Percentiles rank a stretch among this genome's conserved stretches.
phyloP scores from a whole-genome alignment of 768 basidiomycete species.

The Boletus subparvulus region DNA sequence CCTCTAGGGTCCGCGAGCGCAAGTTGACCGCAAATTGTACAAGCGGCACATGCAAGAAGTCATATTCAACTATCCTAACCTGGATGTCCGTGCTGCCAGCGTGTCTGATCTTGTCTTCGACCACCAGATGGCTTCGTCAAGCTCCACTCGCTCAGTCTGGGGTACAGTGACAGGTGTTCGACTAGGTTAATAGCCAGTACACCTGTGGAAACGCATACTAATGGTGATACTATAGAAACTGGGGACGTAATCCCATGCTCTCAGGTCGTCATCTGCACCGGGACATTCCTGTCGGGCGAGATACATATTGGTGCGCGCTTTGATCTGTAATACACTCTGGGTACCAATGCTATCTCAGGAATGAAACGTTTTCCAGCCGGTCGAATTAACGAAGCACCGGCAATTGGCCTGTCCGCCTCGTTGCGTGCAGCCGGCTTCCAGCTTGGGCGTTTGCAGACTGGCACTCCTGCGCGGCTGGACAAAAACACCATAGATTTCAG shows the following conservation, averaged over 20 bases:
- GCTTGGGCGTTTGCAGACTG: constrained; percentile 81
- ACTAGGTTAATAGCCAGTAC: constrained; percentile 47
- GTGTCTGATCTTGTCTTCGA: constrained; percentile 80
- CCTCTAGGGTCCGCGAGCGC: constrained; percentile 81
- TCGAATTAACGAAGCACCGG: constrained; percentile 68
- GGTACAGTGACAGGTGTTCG: constrained; percentile 63
- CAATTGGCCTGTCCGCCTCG: constrained; percentile 73
- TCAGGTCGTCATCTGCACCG: constrained; percentile 85
- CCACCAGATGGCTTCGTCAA: constrained; percentile 32
- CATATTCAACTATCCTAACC: constrained; percentile 62
- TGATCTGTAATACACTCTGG: not conserved
- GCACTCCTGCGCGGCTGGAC: constrained; percentile 82
- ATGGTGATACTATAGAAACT: constrained; percentile 46
- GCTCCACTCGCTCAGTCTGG: constrained; percentile 36
- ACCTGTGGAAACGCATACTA: not conserved
- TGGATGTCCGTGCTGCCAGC: constrained; percentile 68
- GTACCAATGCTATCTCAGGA: constrained; percentile 37
- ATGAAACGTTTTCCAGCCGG: constrained; percentile 78
- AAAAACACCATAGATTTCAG: constrained; percentile 68
- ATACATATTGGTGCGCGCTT: constrained; percentile 73
- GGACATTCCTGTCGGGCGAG: constrained; percentile 89
- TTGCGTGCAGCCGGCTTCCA: constrained; percentile 74
- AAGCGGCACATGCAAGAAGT: constrained; percentile 77
- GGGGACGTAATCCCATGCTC: constrained; percentile 76
- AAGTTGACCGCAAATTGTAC: constrained; percentile 84